phyloP scores from a whole-genome alignment of 768 basidiomycete species.

The Rhodotorula toruloides region DNA sequence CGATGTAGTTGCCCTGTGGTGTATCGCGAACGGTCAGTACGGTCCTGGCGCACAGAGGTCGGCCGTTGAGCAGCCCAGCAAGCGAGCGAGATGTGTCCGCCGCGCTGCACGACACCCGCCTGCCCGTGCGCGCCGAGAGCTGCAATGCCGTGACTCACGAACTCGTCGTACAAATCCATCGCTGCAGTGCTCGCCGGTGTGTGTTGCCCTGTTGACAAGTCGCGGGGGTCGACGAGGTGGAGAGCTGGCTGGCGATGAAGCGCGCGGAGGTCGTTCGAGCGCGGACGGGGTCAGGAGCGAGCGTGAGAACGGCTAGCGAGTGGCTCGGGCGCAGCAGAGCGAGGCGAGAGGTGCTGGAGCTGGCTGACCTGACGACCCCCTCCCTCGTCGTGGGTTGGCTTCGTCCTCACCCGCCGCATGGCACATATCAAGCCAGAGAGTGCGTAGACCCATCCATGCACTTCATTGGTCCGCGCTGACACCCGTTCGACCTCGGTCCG shows the following conservation, averaged over 20 bases:
- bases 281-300: background rate
- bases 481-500: background rate
- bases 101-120: too few species aligned
- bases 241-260: background rate
- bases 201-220: background rate
- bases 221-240: background rate
- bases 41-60: too few species aligned
- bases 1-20: constrained; percentile 71
- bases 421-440: background rate
- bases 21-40: too few species aligned
- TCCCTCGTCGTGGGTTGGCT: too few species aligned
- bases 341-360: too few species aligned
- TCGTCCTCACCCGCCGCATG: background rate
- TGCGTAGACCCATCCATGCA: background rate
- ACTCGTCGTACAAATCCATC: constrained; percentile 6
- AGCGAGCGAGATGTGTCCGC: too few species aligned
- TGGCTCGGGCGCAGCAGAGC: too few species aligned
- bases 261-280: background rate
- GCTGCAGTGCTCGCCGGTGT: too few species aligned
- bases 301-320: too few species aligned
- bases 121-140: background rate
- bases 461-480: background rate
- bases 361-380: too few species aligned
- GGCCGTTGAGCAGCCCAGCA: too few species aligned
- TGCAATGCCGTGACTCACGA: background rate